Evolutionary conservation across 345 rosid species (phyloP).

Genomic region (Eucalyptus viminalis): DNA sequence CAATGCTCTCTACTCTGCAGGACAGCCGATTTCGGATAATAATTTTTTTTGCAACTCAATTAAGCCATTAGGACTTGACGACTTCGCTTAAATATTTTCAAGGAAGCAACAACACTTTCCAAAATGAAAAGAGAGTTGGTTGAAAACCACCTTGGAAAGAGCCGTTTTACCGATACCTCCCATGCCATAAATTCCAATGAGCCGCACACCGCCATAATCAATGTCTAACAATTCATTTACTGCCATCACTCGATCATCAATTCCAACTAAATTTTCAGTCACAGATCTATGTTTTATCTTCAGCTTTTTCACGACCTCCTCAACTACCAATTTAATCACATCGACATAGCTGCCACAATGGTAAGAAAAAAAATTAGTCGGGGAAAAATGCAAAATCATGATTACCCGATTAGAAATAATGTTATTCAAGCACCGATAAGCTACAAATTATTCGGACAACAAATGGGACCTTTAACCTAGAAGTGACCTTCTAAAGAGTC

Average conservation of each 20-base stretch:
- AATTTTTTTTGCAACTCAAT: not conserved
- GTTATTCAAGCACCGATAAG: not conserved
- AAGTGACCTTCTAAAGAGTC: not conserved
- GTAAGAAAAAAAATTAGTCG: fast-evolving
- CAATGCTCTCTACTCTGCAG: not conserved
- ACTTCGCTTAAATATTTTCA: too few relatives aligned
- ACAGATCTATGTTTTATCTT: not conserved
- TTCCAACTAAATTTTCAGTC: not conserved
- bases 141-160: not conserved
- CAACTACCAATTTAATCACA: not conserved
- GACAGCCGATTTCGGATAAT: not conserved
- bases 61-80: too few relatives aligned
- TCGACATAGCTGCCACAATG: not conserved
- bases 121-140: too few relatives aligned
- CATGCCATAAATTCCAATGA: not conserved
- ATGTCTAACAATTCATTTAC: not conserved
- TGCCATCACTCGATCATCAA: not conserved
- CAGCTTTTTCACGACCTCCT: not conserved
- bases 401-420: fast-evolving
- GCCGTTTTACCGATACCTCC: not conserved
- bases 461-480: not conserved
- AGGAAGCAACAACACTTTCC: too few relatives aligned
- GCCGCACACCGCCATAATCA: fast-evolving
- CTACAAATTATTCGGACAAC: not conserved
- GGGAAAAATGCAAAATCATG: not conserved